Base-by-base conservation (phyloP, 2,329 filamentous ascomycete species). In the Sporothrix globosa region DNA sequence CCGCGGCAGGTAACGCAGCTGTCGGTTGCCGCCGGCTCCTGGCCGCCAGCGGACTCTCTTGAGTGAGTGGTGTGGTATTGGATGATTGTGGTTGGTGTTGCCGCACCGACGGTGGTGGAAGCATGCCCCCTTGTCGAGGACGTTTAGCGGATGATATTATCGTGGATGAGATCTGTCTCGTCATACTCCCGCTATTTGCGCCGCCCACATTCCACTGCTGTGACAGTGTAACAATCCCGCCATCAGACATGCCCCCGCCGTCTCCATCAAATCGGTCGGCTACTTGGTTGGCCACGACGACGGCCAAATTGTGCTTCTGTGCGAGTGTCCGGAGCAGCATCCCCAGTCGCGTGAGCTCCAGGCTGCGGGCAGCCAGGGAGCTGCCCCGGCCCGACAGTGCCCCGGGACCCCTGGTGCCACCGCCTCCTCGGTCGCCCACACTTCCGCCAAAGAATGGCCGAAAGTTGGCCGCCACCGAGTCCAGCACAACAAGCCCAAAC, bases 251-350 rank as follows among this genome's bases (percentile, higher is more conserved):
- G 67, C 69, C 52, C 5, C 65, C 56, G 24, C 69, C 58, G 9
- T 52, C 19, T n/a, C 56, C 58, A 67, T 77, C 74, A 75, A 99
- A 97, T 4, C 93, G 90, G 80, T 99, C 96, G 6, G 92, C 92
- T 41, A 99, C 95, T 80, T 99, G 96, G 78, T 99, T 99, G 5
- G 95, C 92, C 3, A 97, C 91, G 0, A 99, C 93, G 39, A 99
- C 85, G 30, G 93, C 94, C 60, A 97, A 83, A 74, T 90, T 85
- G 76, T 96, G 84, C 54, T 86, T 87, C 50, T 87, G 86, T 0
- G 96, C 96, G 1, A 98, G 82, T 52, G 90, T 86, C 48, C 93
- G 88, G 27, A 99, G 84, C 67, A 92, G 83, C 53, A 90, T 87
- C 48, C 95, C 92, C 2, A 97, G 83, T 41, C 90, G 89, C 19